These are phyloP conservation scores for Tricholoma terreum DNA, from an alignment of 768 basidiomycete species.

Conservation along the genomic window DNA sequence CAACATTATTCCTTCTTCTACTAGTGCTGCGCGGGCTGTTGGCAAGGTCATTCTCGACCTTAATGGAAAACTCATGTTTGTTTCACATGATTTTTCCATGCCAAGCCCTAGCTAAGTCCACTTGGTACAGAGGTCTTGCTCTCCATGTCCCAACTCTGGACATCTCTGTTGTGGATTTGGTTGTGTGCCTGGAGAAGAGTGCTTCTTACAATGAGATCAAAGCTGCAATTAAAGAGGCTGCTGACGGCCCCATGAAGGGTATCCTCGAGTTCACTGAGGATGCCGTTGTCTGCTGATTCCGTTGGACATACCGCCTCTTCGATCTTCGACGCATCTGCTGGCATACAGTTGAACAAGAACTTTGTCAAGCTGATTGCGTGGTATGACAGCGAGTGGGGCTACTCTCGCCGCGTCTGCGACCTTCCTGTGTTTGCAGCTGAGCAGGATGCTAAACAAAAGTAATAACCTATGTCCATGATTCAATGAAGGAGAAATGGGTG, in stretches of 20 bases:
- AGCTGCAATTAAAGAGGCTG: slow-evolving; percentile 73
- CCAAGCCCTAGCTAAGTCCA: not conserved
- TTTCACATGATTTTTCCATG: not conserved
- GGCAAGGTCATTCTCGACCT: slow-evolving; percentile 96
- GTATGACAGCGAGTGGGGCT: slow-evolving; percentile 96
- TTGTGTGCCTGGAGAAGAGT: slow-evolving; percentile 84
- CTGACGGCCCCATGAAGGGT: slow-evolving; percentile 66
- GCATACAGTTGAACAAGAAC: slow-evolving; percentile 87
- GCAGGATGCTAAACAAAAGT: slow-evolving; percentile 50
- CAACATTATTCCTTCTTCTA: slow-evolving; percentile 99
- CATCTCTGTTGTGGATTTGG: slow-evolving; percentile 97
- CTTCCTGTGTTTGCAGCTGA: slow-evolving; percentile 77
- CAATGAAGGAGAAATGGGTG: too few species aligned
- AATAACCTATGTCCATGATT: not conserved
- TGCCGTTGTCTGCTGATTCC: slow-evolving; percentile 90
- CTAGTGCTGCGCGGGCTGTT: slow-evolving; percentile 98
- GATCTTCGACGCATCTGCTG: slow-evolving; percentile 92
- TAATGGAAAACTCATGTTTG: slow-evolving; percentile 97
- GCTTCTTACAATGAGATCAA: slow-evolving; percentile 93
- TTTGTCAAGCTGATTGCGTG: slow-evolving; percentile 97
- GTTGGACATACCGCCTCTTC: slow-evolving; percentile 74
- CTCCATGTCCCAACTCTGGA: slow-evolving; percentile 98
- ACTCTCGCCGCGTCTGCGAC: slow-evolving; percentile 91
- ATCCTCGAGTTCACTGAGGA: slow-evolving; percentile 93
- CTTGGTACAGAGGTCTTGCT: slow-evolving; percentile 65